These are phyloP conservation scores for Oryza brachyantha DNA, from an alignment of 176 grass and related monocot species.

Conservation along the genomic window DNA sequence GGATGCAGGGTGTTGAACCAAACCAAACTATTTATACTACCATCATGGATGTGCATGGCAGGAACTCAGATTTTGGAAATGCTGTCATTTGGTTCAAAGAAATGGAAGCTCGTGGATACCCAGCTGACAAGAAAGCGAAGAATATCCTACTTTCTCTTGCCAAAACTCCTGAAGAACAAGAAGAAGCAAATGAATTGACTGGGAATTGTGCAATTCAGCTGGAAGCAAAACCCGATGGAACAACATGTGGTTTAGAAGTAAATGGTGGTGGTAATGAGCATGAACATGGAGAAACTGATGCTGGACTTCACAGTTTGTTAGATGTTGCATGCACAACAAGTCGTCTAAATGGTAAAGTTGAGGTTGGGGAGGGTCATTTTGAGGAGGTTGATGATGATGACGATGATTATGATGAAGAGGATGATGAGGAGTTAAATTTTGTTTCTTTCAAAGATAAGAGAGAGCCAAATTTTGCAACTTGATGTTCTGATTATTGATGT, in stretches of 20 bases:
- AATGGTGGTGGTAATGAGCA: constrained; percentile 26
- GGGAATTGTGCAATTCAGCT: constrained; percentile 49
- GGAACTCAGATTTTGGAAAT: constrained; percentile 83
- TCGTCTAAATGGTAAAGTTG: constrained; percentile 33
- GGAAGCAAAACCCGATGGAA: constrained; percentile 26
- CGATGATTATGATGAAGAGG: constrained; percentile 47
- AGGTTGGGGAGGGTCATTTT: constrained; percentile 16
- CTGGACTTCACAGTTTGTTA: background rate
- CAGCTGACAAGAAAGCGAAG: constrained; percentile 81
- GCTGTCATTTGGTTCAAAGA: constrained; percentile 84
- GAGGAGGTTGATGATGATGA: constrained; percentile 44
- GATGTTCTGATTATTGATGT: constrained; percentile 36
- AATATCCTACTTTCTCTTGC: constrained; percentile 80
- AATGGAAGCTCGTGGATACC: constrained; percentile 64
- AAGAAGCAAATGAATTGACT: constrained; percentile 71
- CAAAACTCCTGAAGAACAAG: constrained; percentile 61
- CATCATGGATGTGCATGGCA: constrained; percentile 82
- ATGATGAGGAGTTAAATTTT: constrained; percentile 57
- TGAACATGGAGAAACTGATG: constrained; percentile 28
- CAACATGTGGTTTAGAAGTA: background rate
- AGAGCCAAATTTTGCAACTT: constrained; percentile 53
- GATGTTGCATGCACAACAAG: constrained; percentile 8
- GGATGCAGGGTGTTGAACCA: constrained; percentile 70
- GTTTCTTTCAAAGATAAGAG: constrained; percentile 68
- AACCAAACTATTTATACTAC: constrained; percentile 87